These are phyloP conservation scores for Jatropha curcas DNA, from an alignment of 345 rosid genomes.

Conservation along the genomic window DNA sequence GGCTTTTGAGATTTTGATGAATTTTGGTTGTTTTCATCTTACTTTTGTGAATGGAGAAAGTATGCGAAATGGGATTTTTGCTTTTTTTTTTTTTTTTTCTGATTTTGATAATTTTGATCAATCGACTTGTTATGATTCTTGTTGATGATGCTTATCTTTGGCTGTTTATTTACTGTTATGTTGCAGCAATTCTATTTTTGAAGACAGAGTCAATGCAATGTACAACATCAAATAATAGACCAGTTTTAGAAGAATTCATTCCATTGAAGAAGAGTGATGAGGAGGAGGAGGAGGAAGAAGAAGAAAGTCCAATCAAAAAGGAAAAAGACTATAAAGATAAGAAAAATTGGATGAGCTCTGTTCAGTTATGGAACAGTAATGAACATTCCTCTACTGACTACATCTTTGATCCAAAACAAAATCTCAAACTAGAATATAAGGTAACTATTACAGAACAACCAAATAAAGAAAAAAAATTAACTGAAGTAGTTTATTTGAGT, in stretches of 20 bases:
- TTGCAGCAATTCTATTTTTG: slow-evolving; percentile 64
- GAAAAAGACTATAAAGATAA: slow-evolving; percentile 54
- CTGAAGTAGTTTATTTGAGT: background rate
- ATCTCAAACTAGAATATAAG: slow-evolving; percentile 43
- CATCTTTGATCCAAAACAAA: slow-evolving; percentile 34
- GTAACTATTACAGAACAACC: slow-evolving; percentile 19
- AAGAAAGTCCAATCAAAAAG: slow-evolving; percentile 19
- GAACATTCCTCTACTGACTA: slow-evolving; percentile 24
- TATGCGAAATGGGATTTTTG: slow-evolving; percentile 10
- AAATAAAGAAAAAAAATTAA: too few species aligned
- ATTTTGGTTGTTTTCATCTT: background rate
- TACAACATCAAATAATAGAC: slow-evolving; percentile 38
- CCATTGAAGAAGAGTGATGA: slow-evolving; percentile 47
- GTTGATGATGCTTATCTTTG: background rate
- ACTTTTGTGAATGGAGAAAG: background rate
- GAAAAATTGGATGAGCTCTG: slow-evolving; percentile 68
- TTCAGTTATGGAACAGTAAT: slow-evolving; percentile 62
- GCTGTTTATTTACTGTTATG: background rate
- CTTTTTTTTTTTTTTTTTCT: slow-evolving; percentile 10
- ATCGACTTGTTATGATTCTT: background rate
- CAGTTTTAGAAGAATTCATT: slow-evolving; percentile 72
- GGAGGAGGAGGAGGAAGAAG: slow-evolving; percentile 22
- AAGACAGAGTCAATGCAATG: slow-evolving; percentile 52
- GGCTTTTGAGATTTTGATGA: background rate
- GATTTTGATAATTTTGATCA: background rate